Percentiles rank a stretch among this genome's conserved stretches.
Conservation (phyloP, 176 grass and related monocot species). For the Raddia distichophylla region DNA sequence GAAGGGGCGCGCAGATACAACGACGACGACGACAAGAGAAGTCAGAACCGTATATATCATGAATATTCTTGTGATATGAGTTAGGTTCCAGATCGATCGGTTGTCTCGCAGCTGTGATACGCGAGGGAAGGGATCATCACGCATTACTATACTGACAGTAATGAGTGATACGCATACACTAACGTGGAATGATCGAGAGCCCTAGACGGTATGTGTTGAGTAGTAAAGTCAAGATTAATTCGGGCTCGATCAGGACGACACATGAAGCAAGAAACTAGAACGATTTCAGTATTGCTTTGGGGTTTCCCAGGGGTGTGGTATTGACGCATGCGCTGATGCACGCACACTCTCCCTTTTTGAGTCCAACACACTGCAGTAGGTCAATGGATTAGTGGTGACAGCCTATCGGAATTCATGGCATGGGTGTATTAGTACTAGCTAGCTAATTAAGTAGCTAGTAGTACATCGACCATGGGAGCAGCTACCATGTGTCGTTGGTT, state of each 20-base stretch:
- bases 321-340: conserved; percentile 52
- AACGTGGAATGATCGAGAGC: not conserved
- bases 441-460: no score
- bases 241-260: not conserved
- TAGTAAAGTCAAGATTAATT: not conserved
- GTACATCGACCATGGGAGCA: not conserved
- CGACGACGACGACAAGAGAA: not conserved
- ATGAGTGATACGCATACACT: no score
- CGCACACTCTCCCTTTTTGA: conserved; percentile 21
- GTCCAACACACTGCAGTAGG: conserved; percentile 1
- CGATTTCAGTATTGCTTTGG: not conserved
- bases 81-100: no score
- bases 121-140: no score
- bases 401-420: conserved; percentile 22
- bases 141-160: no score
- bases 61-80: not conserved
- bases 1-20: no score
- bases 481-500: not conserved
- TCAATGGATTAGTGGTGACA: not conserved
- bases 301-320: not conserved
- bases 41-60: not conserved
- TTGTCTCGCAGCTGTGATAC: no score
- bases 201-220: not conserved
- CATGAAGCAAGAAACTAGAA: not conserved
- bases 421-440: not conserved